These are phyloP conservation scores for Metschnikowia shivogae DNA, from an alignment of 805 yeast genomes.

Conservation along the genomic window DNA sequence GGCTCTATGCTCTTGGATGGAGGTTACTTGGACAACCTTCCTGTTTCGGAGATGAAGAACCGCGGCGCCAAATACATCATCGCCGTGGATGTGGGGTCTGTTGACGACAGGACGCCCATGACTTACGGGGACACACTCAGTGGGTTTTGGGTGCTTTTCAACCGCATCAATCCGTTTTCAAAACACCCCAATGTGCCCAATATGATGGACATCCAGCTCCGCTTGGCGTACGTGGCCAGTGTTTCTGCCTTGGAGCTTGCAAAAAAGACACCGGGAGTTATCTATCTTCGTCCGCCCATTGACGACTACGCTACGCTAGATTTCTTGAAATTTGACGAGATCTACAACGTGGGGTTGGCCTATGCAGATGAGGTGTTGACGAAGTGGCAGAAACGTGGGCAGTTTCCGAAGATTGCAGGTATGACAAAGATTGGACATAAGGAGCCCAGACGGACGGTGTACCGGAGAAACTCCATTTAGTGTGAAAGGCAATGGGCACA, in stretches of 20 bases:
- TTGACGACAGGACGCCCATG: conserved; percentile 88
- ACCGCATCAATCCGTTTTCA: conserved; percentile 88
- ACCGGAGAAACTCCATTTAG: conserved; percentile 18
- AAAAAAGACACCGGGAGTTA: conserved; percentile 76
- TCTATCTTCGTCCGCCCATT: conserved; percentile 90
- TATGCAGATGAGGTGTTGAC: conserved; percentile 63
- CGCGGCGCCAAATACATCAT: conserved; percentile 82
- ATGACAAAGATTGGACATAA: conserved; percentile 9
- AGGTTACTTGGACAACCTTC: conserved; percentile 90
- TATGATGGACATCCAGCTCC: conserved; percentile 90
- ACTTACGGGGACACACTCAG: conserved; percentile 88
- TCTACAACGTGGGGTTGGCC: conserved; percentile 70
- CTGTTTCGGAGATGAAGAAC: conserved; percentile 87
- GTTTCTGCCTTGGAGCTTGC: conserved; percentile 91
- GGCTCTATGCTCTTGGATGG: conserved; percentile 96
- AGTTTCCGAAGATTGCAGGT: conserved; percentile 63
- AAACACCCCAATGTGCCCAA: conserved; percentile 84
- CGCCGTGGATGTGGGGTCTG: conserved; percentile 95
- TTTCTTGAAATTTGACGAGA: conserved; percentile 87
- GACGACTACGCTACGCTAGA: conserved; percentile 89
- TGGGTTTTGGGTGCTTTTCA: conserved; percentile 86
- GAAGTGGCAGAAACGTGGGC: conserved; percentile 47
- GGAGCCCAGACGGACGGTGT: conserved; percentile 7
- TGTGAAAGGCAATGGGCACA: no score
- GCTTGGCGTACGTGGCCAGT: conserved; percentile 91